phyloP scores from a whole-genome alignment of 1,284 basidiomycete species.

The Sanghuangporus sanghuang region DNA sequence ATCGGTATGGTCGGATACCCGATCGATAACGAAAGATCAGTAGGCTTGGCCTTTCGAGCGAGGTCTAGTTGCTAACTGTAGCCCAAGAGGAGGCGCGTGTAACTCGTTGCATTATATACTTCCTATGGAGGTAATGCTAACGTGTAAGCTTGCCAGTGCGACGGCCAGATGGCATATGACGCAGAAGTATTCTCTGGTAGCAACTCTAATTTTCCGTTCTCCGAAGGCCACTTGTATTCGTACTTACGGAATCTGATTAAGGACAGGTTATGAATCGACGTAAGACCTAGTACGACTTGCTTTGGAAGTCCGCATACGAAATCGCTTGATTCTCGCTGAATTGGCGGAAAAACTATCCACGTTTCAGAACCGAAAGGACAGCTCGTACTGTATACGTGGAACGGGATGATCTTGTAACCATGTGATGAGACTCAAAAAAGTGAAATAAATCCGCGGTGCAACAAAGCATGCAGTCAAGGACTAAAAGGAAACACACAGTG shows the following conservation, averaged over 20 bases:
- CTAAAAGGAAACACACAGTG: background rate
- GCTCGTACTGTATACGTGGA: background rate
- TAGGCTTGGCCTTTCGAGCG: too few species aligned
- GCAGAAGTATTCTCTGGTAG: background rate
- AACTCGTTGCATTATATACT: background rate
- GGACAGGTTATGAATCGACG: background rate
- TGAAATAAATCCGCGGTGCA: too few species aligned
- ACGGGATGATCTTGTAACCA: too few species aligned
- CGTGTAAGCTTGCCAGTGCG: background rate
- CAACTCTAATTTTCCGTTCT: background rate
- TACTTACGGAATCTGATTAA: background rate
- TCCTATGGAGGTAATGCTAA: background rate
- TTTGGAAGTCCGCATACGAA: background rate
- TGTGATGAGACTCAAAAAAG: too few species aligned
- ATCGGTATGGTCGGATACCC: background rate
- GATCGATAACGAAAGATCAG: too few species aligned
- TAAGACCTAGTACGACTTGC: background rate
- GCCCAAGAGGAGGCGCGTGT: background rate
- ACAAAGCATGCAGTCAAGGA: background rate
- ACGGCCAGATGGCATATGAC: background rate
- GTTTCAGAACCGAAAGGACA: background rate
- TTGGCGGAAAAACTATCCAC: background rate
- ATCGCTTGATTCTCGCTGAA: background rate
- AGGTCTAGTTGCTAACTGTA: too few species aligned
- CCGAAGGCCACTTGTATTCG: background rate